Evolutionary conservation across 805 yeast species (phyloP).

Genomic region (Candida vaughaniae): DNA sequence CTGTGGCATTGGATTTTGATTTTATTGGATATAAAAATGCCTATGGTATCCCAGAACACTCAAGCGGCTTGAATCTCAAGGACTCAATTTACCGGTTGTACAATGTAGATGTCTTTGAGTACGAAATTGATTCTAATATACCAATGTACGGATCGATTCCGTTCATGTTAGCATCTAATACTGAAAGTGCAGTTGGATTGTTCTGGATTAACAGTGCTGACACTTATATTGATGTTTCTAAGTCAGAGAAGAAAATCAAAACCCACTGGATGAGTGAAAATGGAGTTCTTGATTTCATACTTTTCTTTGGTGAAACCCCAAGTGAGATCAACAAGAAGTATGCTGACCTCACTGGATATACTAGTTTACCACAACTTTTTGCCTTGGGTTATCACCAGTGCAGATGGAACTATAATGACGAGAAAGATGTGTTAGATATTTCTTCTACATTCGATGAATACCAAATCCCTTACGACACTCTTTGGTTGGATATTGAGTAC

Average conservation of each 20-base stretch:
- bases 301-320: conserved; percentile 62
- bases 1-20: conserved; percentile 75
- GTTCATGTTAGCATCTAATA: conserved; percentile 68
- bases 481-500: conserved; percentile 95
- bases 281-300: conserved; percentile 75
- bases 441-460: conserved; percentile 66
- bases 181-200: conserved; percentile 62
- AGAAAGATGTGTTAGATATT: conserved; percentile 77
- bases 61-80: conserved; percentile 71
- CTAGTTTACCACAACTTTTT: conserved; percentile 72
- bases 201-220: conserved; percentile 95
- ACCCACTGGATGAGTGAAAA: conserved; percentile 95
- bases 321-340: conserved; percentile 57
- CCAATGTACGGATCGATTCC: conserved; percentile 98
- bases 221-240: conserved; percentile 76
- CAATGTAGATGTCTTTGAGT: conserved; percentile 95
- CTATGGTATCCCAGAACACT: conserved; percentile 97
- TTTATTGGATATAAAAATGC: conserved; percentile 62
- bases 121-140: conserved; percentile 74
- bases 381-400: conserved; percentile 93
- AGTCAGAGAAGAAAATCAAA: conserved; percentile 30
- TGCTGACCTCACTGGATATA: conserved; percentile 69
- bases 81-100: conserved; percentile 76
- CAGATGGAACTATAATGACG: conserved; percentile 95
- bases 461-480: conserved; percentile 81